Percentiles rank a stretch among this genome's conserved stretches.
phyloP scores from a whole-genome alignment of 2,329 filamentous ascomycete species.

The Fonsecaea monophora region DNA sequence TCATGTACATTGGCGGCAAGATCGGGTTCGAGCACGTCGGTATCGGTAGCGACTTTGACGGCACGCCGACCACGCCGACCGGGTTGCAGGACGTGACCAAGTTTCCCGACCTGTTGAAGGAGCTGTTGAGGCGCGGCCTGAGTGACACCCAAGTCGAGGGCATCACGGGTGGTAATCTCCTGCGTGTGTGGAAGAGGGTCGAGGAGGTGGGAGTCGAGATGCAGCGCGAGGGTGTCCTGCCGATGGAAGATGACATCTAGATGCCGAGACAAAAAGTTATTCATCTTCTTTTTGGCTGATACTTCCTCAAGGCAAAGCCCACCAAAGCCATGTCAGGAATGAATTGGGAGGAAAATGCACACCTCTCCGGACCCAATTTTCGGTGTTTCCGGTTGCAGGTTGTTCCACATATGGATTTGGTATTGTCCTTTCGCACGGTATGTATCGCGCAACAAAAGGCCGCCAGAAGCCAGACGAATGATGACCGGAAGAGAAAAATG shows the following conservation, averaged over 20 bases:
- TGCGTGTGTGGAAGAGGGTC: conserved; percentile 82
- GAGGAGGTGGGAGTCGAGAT: conserved; percentile 73
- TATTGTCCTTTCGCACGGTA: no score
- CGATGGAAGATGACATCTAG: conserved; percentile 27
- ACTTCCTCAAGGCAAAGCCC: no score
- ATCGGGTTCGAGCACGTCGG: conserved; percentile 90
- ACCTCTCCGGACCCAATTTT: no score
- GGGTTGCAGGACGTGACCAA: conserved; percentile 85
- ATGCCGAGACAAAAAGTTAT: no score
- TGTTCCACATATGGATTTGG: no score
- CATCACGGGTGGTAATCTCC: conserved; percentile 77
- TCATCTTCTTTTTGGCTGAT: no score
- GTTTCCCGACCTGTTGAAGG: conserved; percentile 77
- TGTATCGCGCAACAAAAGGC: no score
- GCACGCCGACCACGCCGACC: conserved; percentile 62
- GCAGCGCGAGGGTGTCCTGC: conserved; percentile 59
- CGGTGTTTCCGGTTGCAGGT: no score
- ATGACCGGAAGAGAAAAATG: no score
- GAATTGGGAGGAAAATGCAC: no score
- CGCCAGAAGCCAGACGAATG: no score
- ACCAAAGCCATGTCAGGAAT: no score
- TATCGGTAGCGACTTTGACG: conserved; percentile 88
- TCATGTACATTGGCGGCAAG: conserved; percentile 78
- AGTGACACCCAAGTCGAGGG: conserved; percentile 75
- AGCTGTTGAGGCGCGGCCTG: conserved; percentile 74